Evolutionary conservation across 768 basidiomycete genomes (phyloP), one percentile per base, ranked within the genome.

Genomic region (Pisolithus marmoratus): DNA sequence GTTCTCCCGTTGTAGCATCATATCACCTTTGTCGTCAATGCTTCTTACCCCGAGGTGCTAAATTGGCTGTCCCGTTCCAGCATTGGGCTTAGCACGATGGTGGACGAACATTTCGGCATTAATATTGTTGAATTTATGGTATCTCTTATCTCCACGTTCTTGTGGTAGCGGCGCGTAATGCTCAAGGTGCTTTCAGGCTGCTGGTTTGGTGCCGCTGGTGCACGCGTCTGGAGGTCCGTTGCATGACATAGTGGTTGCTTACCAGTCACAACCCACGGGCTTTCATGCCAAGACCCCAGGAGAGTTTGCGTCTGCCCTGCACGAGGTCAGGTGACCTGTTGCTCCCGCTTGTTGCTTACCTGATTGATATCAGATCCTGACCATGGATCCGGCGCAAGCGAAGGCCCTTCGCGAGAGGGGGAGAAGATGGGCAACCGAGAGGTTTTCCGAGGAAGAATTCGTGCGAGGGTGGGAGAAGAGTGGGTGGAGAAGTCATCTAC

Each of bases 101-200:
- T 93, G 0, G 94, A 98, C 62, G 95, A 99, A 67, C 95, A 99
- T 65, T 99, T 98, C 56, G 95, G 96, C 2, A 98, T 99, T 66
- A 96, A 94, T 59, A 78, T 99, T 36, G 95, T 99, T 8, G 95
- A 99, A 66, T 95, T 90, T 60, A 95, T 98, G 94, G 94, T 90
- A 46, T 57, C 80, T 66, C 31, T 37, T 47, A 47, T 36, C 19
- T 47, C n/a, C 46, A 20, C 57, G 56, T 27, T 52, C 48, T 19
- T 44, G 9, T 40, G 27, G 8, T 36, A 31, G 4, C n/a, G 4
- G 34, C 8, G n/a, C 37, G 9, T 52, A 27, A 31, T 4, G 55
- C 53, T 58, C 15, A 55, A 41, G 34, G 36, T 56, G 38, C 49
- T 61, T 50, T 34, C 56, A 97, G 94, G 94, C 93, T 9, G 93